phyloP scores from a whole-genome alignment of 2,329 filamentous ascomycete genomes.

The Emmonsiellopsis sp. region DNA sequence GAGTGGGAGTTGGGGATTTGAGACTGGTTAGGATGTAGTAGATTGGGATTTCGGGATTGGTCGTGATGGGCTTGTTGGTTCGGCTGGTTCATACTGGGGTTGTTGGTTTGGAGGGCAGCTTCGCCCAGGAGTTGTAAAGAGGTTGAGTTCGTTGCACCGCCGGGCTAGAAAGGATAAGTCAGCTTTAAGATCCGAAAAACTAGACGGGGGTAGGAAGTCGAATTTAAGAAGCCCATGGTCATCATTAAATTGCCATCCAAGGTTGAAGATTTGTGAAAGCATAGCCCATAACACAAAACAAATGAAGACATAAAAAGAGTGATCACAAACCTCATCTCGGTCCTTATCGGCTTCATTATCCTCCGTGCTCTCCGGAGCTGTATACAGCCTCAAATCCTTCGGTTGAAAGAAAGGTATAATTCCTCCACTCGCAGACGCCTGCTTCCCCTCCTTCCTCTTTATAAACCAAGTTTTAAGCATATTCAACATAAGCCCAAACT shows the following conservation, averaged over 20 bases:
- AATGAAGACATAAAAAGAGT: background rate
- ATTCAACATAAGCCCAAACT: slow-evolving; percentile 60
- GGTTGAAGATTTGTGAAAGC: too few species aligned
- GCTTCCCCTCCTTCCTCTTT: slow-evolving; percentile 35
- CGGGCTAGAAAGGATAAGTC: background rate
- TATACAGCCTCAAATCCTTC: slow-evolving; percentile 1
- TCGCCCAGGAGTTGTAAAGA: slow-evolving; percentile 30
- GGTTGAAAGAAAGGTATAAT: slow-evolving; percentile 11
- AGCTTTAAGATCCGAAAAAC: background rate
- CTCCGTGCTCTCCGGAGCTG: background rate
- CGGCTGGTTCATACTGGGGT: background rate
- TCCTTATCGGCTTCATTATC: background rate
- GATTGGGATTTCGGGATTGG: background rate
- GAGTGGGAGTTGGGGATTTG: background rate
- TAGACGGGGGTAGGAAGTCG: background rate
- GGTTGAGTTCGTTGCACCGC: slow-evolving; percentile 14
- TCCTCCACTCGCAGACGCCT: slow-evolving; percentile 14
- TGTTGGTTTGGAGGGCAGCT: slow-evolving; percentile 26
- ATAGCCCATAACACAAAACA: background rate
- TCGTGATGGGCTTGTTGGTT: background rate
- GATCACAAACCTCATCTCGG: background rate
- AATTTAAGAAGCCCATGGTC: too few species aligned
- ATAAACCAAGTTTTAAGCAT: slow-evolving; percentile 63
- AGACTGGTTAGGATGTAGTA: background rate
- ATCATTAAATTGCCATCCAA: too few species aligned